These are phyloP conservation scores for Lophiostoma macrostomum DNA, from an alignment of 495 filamentous ascomycete species.

Conservation along the genomic window DNA sequence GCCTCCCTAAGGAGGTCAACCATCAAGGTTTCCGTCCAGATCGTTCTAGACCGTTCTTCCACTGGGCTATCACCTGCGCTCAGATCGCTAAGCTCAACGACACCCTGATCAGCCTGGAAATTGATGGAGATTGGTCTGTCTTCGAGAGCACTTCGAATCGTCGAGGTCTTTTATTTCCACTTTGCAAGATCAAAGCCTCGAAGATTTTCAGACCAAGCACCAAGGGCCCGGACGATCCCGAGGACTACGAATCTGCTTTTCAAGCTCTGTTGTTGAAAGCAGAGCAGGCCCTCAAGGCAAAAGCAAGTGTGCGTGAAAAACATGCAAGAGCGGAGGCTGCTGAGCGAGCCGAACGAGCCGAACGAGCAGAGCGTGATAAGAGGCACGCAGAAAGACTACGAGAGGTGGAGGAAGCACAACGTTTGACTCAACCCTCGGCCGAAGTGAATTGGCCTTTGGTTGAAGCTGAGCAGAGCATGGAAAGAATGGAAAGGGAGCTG, in stretches of 20 bases:
- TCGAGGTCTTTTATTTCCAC: slow-evolving; percentile 2
- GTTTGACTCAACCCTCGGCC: no score
- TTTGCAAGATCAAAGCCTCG: slow-evolving; percentile 21
- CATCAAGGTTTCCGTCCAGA: not conserved
- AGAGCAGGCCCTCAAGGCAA: not conserved
- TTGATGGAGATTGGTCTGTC: slow-evolving; percentile 3
- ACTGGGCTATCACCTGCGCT: slow-evolving; percentile 29
- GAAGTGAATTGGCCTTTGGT: no score
- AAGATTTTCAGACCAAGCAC: slow-evolving; percentile 3
- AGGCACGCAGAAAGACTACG: not conserved
- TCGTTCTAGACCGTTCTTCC: not conserved
- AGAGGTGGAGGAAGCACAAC: not conserved
- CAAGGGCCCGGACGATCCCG: not conserved
- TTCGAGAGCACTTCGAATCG: not conserved
- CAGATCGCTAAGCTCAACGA: slow-evolving; percentile 18
- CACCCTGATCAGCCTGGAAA: slow-evolving; percentile 9
- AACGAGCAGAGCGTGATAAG: not conserved
- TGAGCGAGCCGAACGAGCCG: not conserved
- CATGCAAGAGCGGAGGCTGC: slow-evolving; percentile 13
- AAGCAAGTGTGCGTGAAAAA: slow-evolving; percentile 15
- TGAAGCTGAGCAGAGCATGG: not conserved
- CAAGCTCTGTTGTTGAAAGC: slow-evolving; percentile 1
- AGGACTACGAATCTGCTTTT: not conserved
- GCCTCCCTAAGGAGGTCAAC: not conserved
- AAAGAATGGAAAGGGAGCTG: slow-evolving; percentile 8